Percentiles rank a stretch among this genome's conserved stretches.
Conservation (phyloP, 768 basidiomycete genomes). For the Rhizopogon vesiculosus region DNA sequence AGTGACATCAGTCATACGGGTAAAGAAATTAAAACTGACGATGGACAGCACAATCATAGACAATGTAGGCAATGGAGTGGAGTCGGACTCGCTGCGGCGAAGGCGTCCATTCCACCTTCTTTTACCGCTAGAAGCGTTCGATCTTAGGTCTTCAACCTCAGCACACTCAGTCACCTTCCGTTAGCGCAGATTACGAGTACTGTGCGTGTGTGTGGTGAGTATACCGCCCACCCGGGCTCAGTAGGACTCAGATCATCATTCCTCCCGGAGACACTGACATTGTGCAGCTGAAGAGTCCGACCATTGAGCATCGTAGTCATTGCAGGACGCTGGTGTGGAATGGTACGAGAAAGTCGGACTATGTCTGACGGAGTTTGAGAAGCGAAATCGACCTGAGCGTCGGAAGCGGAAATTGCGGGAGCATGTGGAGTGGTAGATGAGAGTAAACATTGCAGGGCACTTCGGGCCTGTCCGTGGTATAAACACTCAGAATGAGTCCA, state of each 20-base stretch:
- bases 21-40: neutral
- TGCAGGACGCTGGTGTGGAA: slow-evolving; percentile 56
- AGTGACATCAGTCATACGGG: slow-evolving; percentile 1
- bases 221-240: slow-evolving; percentile 39
- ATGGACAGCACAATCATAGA: too few species aligned
- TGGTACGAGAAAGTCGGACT: slow-evolving; percentile 51
- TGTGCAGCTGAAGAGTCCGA: slow-evolving; percentile 38
- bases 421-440: slow-evolving; percentile 41
- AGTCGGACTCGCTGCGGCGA: too few species aligned
- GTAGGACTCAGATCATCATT: slow-evolving; percentile 9
- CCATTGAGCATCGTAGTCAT: slow-evolving; percentile 28
- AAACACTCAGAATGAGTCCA: neutral
- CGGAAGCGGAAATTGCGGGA: slow-evolving; percentile 48
- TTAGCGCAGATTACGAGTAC: slow-evolving; percentile 55
- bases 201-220: slow-evolving; percentile 31
- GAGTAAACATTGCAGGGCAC: slow-evolving; percentile 40
- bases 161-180: slow-evolving; percentile 49
- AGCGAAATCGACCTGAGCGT: slow-evolving; percentile 53
- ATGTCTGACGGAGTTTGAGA: slow-evolving; percentile 54
- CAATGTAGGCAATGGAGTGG: too few species aligned
- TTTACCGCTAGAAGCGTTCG: slow-evolving; percentile 47
- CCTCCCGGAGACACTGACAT: slow-evolving; percentile 16
- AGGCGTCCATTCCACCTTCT: slow-evolving; percentile 85
- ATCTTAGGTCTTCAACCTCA: slow-evolving; percentile 57
- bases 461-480: slow-evolving; percentile 35